phyloP scores from a whole-genome alignment of 805 yeast genomes.

The Pichia ethanolica region DNA sequence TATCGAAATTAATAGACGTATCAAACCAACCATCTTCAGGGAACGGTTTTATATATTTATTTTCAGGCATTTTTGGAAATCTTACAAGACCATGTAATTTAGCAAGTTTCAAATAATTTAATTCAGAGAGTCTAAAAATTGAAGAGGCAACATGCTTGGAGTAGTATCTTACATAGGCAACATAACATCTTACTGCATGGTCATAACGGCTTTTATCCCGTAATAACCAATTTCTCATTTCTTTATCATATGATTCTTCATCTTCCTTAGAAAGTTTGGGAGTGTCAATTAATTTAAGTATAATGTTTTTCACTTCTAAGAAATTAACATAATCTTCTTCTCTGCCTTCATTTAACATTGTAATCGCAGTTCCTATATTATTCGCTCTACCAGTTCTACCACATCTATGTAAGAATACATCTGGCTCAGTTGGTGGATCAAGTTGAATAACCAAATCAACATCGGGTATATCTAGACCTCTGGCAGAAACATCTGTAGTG shows the following conservation, averaged over 20 bases:
- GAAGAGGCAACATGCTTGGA: conserved; percentile 84
- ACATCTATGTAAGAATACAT: conserved; percentile 84
- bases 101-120: conserved; percentile 71
- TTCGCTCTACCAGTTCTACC: conserved; percentile 96
- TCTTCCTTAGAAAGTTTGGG: conserved; percentile 15
- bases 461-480: conserved; percentile 93
- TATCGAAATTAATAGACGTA: conserved; percentile 57
- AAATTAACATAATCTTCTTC: conserved; percentile 81
- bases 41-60: conserved; percentile 41
- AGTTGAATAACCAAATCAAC: conserved; percentile 91
- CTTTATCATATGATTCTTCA: conserved; percentile 22
- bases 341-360: conserved; percentile 62
- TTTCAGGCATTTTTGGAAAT: conserved; percentile 93
- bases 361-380: conserved; percentile 68
- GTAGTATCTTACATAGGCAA: conserved; percentile 76
- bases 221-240: conserved; percentile 48
- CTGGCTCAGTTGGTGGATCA: conserved; percentile 93
- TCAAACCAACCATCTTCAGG: conserved; percentile 74
- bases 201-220: conserved; percentile 80
- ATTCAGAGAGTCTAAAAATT: conserved; percentile 64
- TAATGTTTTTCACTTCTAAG: conserved; percentile 63
- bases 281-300: conserved; percentile 34
- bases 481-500: conserved; percentile 97
- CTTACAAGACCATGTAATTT: conserved; percentile 72
- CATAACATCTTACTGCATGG: conserved; percentile 68